Evolutionary conservation across 495 filamentous ascomycete species (phyloP).

Genomic region (Choiromyces venosus): DNA sequence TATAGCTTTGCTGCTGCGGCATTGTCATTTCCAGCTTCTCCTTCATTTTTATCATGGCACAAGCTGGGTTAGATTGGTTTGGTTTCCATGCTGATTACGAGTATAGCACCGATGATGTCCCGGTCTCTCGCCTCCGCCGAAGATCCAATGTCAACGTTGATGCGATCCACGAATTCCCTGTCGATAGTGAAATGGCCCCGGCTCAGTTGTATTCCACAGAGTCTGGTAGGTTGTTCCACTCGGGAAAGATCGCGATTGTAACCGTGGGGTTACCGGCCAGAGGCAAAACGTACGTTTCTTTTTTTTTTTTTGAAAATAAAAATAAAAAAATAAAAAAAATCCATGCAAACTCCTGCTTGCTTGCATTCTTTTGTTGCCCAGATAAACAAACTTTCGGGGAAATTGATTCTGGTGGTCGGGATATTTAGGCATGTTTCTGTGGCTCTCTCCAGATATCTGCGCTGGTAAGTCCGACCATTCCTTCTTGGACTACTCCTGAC

Average conservation of each 20-base stretch:
- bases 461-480: conserved; percentile 59
- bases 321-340: not conserved
- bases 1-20: conserved; percentile 15
- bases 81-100: conserved; percentile 33
- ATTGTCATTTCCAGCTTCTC: conserved; percentile 14
- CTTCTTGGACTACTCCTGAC: not conserved
- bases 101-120: conserved; percentile 27
- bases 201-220: conserved; percentile 98
- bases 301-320: conserved; percentile 12
- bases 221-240: conserved; percentile 94
- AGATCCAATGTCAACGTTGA: conserved; percentile 94
- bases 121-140: conserved; percentile 54
- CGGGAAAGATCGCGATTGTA: conserved; percentile 91
- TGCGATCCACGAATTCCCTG: conserved; percentile 89
- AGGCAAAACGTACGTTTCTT: conserved; percentile 76
- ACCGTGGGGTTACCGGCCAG: conserved; percentile 93
- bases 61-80: conserved; percentile 36
- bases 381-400: not conserved
- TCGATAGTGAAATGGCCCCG: conserved; percentile 75
- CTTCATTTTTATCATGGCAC: conserved; percentile 22
- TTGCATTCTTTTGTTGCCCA: not conserved
- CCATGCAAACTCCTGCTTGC: not conserved
- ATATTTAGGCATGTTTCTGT: conserved; percentile 78
- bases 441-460: conserved; percentile 86
- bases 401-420: conserved; percentile 26